Evolutionary conservation across 2,329 filamentous ascomycete species (phyloP).

Genomic region (Ceratocystis huliohia): DNA sequence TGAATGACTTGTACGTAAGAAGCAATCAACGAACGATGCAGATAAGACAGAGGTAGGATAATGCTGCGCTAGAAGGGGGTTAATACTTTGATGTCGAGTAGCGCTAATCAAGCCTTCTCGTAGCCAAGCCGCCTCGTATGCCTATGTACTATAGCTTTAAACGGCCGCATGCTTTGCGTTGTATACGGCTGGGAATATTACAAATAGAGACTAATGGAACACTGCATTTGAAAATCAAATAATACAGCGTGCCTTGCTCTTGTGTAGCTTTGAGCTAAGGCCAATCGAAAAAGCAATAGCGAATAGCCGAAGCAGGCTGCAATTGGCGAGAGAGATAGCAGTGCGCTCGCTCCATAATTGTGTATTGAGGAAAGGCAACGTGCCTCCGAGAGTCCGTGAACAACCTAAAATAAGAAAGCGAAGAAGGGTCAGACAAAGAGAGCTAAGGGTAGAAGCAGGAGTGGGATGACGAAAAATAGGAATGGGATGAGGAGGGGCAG

Average conservation of each 20-base stretch:
- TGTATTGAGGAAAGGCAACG: neutral
- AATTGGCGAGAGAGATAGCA: neutral
- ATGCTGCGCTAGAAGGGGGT: neutral
- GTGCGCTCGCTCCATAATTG: neutral
- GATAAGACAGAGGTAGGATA: neutral
- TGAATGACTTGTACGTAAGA: neutral
- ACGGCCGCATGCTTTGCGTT: neutral
- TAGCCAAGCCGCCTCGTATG: neutral
- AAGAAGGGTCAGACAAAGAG: neutral
- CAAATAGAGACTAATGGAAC: too few relatives aligned
- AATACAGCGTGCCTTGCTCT: neutral
- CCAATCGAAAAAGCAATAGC: neutral
- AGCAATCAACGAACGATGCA: neutral
- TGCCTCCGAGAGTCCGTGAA: constrained; percentile 3
- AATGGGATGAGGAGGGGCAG: neutral
- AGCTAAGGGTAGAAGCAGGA: neutral
- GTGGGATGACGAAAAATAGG: neutral
- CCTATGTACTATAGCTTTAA: neutral
- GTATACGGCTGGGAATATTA: neutral
- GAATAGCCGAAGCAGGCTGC: neutral
- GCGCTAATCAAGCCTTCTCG: neutral
- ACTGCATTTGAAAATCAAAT: too few relatives aligned
- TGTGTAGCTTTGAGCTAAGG: neutral
- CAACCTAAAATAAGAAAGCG: neutral
- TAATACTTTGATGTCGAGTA: neutral